Conservation (phyloP, 257 asterid genomes). For the Jaltomata sinuosa region DNA sequence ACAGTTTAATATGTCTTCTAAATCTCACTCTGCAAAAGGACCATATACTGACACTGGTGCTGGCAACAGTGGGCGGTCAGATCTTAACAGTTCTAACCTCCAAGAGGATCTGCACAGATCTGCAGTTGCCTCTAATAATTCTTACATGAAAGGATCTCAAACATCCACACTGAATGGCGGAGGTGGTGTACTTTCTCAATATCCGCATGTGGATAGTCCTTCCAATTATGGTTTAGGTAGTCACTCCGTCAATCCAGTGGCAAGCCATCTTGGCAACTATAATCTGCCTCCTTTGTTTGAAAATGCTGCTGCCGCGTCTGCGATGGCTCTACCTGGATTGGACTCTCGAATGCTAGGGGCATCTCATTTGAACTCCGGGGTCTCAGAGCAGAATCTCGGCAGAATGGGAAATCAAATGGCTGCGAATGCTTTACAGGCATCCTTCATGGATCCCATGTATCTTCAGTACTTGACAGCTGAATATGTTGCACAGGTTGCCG, state of each 20-base stretch:
- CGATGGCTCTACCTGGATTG: conserved; percentile 62
- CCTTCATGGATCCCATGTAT: conserved; percentile 66
- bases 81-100: conserved; percentile 5
- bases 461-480: conserved; percentile 78
- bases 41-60: conserved; percentile 24
- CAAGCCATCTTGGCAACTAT: conserved; percentile 54
- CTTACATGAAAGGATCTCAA: conserved; percentile 51
- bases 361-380: conserved; percentile 49
- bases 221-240: conserved; percentile 54
- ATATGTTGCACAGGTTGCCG: conserved; percentile 58
- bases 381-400: conserved; percentile 38
- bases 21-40: conserved; percentile 18
- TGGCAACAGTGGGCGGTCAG: conserved; percentile 24
- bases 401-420: conserved; percentile 63
- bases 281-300: conserved; percentile 85
- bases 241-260: conserved; percentile 55
- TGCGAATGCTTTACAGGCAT: conserved; percentile 42
- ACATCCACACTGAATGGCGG: conserved; percentile 37
- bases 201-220: conserved; percentile 70
- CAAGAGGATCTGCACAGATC: conserved; percentile 44
- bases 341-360: conserved; percentile 70
- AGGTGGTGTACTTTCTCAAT: conserved; percentile 41
- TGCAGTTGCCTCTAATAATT: conserved; percentile 26
- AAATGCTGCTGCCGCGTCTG: conserved; percentile 93
- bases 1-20: conserved; percentile 25